Evolutionary conservation across 2,329 filamentous ascomycete species (phyloP).

Genomic region (Amylocarpus encephaloides): DNA sequence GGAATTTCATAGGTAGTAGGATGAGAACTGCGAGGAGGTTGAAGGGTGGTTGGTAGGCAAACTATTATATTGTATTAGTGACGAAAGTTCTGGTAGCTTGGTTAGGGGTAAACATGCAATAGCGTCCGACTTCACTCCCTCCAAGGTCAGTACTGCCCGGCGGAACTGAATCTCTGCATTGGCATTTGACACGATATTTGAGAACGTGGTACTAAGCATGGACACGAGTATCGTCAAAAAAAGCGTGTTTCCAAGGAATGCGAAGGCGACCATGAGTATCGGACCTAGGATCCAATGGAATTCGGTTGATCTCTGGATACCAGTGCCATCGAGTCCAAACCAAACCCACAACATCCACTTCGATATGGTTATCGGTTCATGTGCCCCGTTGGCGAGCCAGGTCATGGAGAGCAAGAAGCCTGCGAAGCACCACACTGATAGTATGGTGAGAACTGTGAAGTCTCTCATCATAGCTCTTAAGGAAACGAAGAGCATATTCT

Average conservation of each 20-base stretch:
- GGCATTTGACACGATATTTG: slow-evolving; percentile 68
- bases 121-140: slow-evolving; percentile 79
- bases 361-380: slow-evolving; percentile 62
- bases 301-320: slow-evolving; percentile 51
- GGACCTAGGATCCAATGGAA: slow-evolving; percentile 79
- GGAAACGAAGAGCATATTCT: slow-evolving; percentile 78
- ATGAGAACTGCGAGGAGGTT: slow-evolving; percentile 72
- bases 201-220: slow-evolving; percentile 80
- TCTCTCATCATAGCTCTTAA: slow-evolving; percentile 80
- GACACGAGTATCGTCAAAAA: slow-evolving; percentile 87
- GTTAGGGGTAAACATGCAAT: slow-evolving; percentile 35
- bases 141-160: slow-evolving; percentile 72
- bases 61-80: slow-evolving; percentile 7
- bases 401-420: slow-evolving; percentile 74
- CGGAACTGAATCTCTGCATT: slow-evolving; percentile 81
- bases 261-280: slow-evolving; percentile 73
- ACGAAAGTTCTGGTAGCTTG: not conserved
- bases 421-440: slow-evolving; percentile 77
- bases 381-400: slow-evolving; percentile 65
- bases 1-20: slow-evolving; percentile 69
- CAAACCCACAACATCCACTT: slow-evolving; percentile 95
- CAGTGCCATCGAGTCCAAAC: slow-evolving; percentile 69
- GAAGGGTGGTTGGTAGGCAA: slow-evolving; percentile 60
- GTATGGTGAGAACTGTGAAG: slow-evolving; percentile 68
- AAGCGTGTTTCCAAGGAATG: slow-evolving; percentile 79